Conservation (phyloP, 2,329 filamentous ascomycete species). For the Penicillium italicum region DNA sequence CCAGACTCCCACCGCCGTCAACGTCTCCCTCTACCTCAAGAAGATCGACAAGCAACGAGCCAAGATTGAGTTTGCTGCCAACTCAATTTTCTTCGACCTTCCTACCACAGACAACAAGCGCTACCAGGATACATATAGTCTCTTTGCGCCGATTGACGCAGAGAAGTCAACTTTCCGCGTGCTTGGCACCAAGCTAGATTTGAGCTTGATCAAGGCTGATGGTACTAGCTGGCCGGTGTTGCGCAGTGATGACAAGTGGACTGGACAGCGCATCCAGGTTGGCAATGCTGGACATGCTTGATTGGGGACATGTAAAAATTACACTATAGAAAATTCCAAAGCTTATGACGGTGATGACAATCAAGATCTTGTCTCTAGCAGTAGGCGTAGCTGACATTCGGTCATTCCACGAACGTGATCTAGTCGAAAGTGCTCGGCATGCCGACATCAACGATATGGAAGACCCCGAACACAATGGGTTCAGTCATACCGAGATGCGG, state of each 20-base stretch:
- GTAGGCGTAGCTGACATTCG: not conserved
- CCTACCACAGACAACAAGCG: conserved; percentile 83
- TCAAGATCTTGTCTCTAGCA: not conserved
- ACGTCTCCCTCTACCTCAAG: conserved; percentile 91
- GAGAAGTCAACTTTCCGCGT: conserved; percentile 74
- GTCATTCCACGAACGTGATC: not conserved
- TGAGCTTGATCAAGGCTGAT: conserved; percentile 69
- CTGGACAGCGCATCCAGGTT: conserved; percentile 82
- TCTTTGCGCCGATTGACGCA: conserved; percentile 74
- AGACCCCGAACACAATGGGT: not conserved
- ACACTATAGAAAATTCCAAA: conserved; percentile 4
- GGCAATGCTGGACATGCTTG: conserved; percentile 68
- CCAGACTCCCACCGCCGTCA: conserved; percentile 80
- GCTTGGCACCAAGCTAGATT: conserved; percentile 83
- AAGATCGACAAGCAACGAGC: conserved; percentile 85
- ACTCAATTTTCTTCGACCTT: conserved; percentile 70
- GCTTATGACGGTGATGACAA: conserved; percentile 12
- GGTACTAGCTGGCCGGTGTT: conserved; percentile 81
- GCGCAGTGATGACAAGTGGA: conserved; percentile 68
- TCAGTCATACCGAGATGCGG: too few species aligned
- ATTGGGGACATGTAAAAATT: conserved; percentile 7
- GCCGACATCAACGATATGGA: not conserved
- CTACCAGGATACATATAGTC: conserved; percentile 67
- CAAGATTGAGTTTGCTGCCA: conserved; percentile 64
- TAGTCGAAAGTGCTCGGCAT: not conserved